A percentile compares a stretch with the other conserved stretches of the same genome.
Evolutionary conservation across 257 asterid genomes (phyloP).

Genomic region (Solanum paucissectum): DNA sequence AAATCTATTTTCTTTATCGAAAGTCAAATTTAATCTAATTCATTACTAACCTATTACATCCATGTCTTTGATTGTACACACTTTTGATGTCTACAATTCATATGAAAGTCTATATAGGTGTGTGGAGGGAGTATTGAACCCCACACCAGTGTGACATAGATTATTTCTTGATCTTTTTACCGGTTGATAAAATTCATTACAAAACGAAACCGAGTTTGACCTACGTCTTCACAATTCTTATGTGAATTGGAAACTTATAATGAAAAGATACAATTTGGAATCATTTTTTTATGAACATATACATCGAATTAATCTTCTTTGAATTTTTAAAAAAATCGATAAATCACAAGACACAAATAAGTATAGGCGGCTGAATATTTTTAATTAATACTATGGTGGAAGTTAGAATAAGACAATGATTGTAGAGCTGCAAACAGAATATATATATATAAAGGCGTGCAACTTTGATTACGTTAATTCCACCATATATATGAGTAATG

Average conservation of each 20-base stretch:
- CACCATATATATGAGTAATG: background rate
- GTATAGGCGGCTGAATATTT: background rate
- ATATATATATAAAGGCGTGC: background rate
- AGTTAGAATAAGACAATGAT: background rate
- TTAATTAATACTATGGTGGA: background rate
- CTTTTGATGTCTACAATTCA: background rate
- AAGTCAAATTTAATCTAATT: background rate
- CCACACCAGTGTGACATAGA: background rate
- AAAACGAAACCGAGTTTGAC: background rate
- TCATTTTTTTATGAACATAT: background rate
- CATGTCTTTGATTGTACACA: background rate
- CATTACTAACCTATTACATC: background rate
- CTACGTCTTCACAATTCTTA: background rate
- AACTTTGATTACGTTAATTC: background rate
- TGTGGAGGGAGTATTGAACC: background rate
- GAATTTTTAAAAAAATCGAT: fast-evolving
- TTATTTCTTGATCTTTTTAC: background rate
- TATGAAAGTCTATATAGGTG: background rate
- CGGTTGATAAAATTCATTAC: background rate
- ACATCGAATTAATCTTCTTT: background rate
- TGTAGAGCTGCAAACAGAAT: background rate
- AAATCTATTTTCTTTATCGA: background rate
- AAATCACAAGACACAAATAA: background rate
- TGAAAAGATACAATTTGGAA: background rate
- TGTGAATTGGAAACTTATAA: background rate